Base-by-base conservation (phyloP, 2,329 filamentous ascomycete genomes). In the Epichloe gansuensis region DNA sequence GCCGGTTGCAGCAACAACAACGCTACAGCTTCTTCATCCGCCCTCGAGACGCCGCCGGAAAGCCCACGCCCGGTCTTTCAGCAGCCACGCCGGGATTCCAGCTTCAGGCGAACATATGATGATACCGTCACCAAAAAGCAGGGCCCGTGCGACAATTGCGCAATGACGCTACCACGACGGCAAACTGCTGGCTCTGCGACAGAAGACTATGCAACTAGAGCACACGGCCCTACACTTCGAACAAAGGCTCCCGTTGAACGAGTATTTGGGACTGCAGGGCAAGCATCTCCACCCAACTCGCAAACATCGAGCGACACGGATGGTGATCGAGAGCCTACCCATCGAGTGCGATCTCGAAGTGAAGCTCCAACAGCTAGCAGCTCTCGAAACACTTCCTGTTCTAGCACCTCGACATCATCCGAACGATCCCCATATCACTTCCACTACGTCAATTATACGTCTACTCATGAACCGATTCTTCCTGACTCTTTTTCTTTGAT, bases 401-500 rank as follows among this genome's bases (percentile, higher is more conserved):
- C 76, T 4, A 80, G 75, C 61, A 68, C 68, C 23, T 78, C 75
- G 46, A 79, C 75, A 5, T 66, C 68, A n/a, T 70, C 71, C 13
- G 69, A 69, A 50, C 60, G 62, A 54, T 60, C 70, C 35, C 66
- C 71, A 35, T 73, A 74, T 42, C 82, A 85, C 58, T 77, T 77
- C 5, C 82, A 85, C 61, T 84, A 78, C 58, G 69, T 85, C 48
- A 78, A 84, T 61, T 85, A 84, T 61, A 84, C 81, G 4, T 85
- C 82, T 1, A 83, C 80, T 4, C 81, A 84, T 61, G 81, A 84
- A 55, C 80, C 82, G 3, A 69, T 80, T 4, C 69, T 76, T 1
- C 72, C 80, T 13, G 70, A 72, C n/a, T 82, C 80, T 7, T 85
- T 83, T 66, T 80, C 80, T n/a, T 76, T 82, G 41, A 73, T 85